These are phyloP conservation scores for Fusarium heterosporum DNA, from an alignment of 2,329 filamentous ascomycete species.

Conservation along the genomic window DNA sequence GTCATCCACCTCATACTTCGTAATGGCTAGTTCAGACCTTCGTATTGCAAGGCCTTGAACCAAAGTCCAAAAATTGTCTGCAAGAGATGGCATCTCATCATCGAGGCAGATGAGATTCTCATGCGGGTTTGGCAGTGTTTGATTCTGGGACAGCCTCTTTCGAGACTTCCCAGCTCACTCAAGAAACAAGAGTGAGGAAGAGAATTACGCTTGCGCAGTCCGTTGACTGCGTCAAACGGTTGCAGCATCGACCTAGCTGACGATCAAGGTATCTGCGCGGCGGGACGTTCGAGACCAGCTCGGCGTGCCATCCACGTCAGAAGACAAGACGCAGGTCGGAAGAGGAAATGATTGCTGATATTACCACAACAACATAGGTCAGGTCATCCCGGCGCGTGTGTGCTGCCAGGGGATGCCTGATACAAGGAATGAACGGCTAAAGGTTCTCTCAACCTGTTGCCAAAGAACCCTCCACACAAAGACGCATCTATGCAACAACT, in stretches of 20 bases:
- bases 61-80: conserved; percentile 48
- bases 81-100: conserved; percentile 44
- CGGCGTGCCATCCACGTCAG: conserved; percentile 52
- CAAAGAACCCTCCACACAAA: conserved; percentile 40
- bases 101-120: conserved; percentile 40
- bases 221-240: conserved; percentile 54
- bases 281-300: conserved; percentile 59
- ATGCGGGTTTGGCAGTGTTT: conserved; percentile 35
- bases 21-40: conserved; percentile 52
- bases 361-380: conserved; percentile 48
- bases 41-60: conserved; percentile 47
- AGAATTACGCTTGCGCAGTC: conserved; percentile 46
- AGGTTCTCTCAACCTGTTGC: conserved; percentile 47
- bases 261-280: conserved; percentile 44
- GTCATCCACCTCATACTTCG: conserved; percentile 42
- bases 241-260: conserved; percentile 67
- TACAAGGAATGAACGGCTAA: conserved; percentile 53
- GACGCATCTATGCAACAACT: conserved; percentile 60
- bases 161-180: conserved; percentile 44
- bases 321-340: conserved; percentile 47
- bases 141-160: conserved; percentile 27
- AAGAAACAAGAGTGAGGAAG: conserved; percentile 48
- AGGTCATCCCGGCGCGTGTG: conserved; percentile 48
- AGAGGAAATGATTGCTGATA: conserved; percentile 45
- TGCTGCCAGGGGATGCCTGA: conserved; percentile 44